Percentiles rank a stretch among this genome's conserved stretches.
Evolutionary conservation across 306 rosid species (phyloP).

Genomic region (Citrullus colocynthis): DNA sequence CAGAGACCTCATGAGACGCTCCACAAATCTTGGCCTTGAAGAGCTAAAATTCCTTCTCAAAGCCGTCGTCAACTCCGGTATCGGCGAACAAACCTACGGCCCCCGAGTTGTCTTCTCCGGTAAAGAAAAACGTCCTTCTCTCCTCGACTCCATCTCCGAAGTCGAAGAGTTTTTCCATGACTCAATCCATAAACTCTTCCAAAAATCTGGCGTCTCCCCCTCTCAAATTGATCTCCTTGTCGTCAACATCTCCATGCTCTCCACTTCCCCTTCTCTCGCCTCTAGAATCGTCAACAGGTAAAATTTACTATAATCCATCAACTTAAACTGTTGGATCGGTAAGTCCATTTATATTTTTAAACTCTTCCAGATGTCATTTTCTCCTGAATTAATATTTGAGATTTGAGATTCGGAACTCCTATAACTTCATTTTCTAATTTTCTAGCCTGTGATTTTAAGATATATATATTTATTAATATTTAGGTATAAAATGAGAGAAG

Average conservation of each 20-base stretch:
- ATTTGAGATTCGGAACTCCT: too few species aligned
- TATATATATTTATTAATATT: too few species aligned
- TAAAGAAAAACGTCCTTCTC: conserved; percentile 34
- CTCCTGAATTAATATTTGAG: too few species aligned
- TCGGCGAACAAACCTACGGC: conserved; percentile 83
- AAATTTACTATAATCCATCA: not conserved
- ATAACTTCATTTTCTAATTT: too few species aligned
- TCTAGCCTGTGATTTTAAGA: too few species aligned
- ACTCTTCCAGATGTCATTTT: not conserved
- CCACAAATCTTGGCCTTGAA: conserved; percentile 35
- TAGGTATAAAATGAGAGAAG: conserved; percentile 56
- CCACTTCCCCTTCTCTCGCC: conserved; percentile 48
- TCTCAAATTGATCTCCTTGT: conserved; percentile 68
- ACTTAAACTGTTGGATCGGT: not conserved
- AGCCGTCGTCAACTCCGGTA: conserved; percentile 80
- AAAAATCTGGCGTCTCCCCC: conserved; percentile 31
- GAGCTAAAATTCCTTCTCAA: conserved; percentile 75
- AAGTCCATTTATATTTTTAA: too few species aligned
- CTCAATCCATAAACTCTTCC: conserved; percentile 38
- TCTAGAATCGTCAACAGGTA: conserved; percentile 32
- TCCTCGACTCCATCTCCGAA: conserved; percentile 33
- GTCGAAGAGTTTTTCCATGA: conserved; percentile 72
- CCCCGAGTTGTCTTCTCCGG: conserved; percentile 52
- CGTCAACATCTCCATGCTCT: conserved; percentile 61
- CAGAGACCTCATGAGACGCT: conserved; percentile 37